phyloP scores from a whole-genome alignment of 768 basidiomycete genomes.

The Leccinum broughii region DNA sequence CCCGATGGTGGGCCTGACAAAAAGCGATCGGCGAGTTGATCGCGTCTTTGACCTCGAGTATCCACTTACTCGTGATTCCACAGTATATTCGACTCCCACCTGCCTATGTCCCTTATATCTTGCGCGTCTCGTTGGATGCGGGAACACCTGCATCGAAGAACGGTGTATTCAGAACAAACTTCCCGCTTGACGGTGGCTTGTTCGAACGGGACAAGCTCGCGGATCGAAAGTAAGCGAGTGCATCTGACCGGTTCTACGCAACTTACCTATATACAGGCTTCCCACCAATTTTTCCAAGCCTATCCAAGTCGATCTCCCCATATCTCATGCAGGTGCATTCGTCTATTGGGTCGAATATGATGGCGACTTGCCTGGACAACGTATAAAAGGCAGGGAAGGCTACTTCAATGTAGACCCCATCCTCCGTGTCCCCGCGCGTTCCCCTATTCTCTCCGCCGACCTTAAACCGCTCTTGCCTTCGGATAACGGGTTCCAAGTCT shows the following conservation, averaged over 20 bases:
- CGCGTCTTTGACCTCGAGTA: slow-evolving; percentile 3
- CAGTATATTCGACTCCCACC: slow-evolving; percentile 97
- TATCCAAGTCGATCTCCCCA: slow-evolving; percentile 91
- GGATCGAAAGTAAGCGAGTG: slow-evolving; percentile 63
- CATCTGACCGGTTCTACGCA: neutral
- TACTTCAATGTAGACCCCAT: slow-evolving; percentile 97
- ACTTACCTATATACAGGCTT: slow-evolving; percentile 49
- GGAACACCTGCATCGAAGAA: slow-evolving; percentile 90
- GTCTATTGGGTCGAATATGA: slow-evolving; percentile 95
- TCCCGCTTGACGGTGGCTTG: slow-evolving; percentile 58
- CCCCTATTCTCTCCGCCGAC: slow-evolving; percentile 65
- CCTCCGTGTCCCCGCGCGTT: slow-evolving; percentile 71
- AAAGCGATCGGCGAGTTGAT: slow-evolving; percentile 69
- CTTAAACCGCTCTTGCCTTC: slow-evolving; percentile 51
- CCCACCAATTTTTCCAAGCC: slow-evolving; percentile 88
- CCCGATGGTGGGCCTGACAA: slow-evolving; percentile 89
- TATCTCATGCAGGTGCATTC: slow-evolving; percentile 96
- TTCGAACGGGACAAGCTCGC: slow-evolving; percentile 78
- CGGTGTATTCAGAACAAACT: slow-evolving; percentile 94
- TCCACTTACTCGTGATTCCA: slow-evolving; percentile 13
- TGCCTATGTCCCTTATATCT: slow-evolving; percentile 82
- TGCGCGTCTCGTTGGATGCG: slow-evolving; percentile 88
- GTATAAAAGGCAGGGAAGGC: slow-evolving; percentile 81
- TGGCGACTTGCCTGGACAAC: slow-evolving; percentile 51
- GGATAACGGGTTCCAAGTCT: slow-evolving; percentile 52